phyloP scores from a whole-genome alignment of 2,329 filamentous ascomycete genomes.

The Colletotrichum karsti region DNA sequence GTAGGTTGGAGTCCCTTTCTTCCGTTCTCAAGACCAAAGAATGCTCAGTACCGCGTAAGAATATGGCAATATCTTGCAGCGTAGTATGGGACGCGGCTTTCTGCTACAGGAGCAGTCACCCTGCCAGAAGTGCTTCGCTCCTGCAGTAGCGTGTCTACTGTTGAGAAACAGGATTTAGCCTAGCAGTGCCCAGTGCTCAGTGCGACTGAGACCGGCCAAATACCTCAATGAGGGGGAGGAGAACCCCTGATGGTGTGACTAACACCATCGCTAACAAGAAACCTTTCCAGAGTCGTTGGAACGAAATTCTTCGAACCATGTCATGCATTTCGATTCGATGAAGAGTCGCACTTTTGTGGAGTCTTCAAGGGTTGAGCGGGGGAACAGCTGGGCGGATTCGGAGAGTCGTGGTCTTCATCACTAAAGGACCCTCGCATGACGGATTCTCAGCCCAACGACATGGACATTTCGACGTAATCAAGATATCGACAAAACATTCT shows the following conservation, averaged over 20 bases:
- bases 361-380: not conserved
- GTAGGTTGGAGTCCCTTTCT: no score
- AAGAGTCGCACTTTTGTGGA: not conserved
- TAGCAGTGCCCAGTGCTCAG: not conserved
- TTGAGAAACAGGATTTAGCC: not conserved
- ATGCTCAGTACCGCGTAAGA: no score
- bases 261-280: not conserved
- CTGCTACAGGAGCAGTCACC: not conserved
- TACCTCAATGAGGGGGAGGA: not conserved
- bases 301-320: not conserved
- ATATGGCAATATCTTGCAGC: no score
- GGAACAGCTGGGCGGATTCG: not conserved
- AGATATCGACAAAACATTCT: no score
- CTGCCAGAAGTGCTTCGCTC: not conserved
- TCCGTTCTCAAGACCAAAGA: no score
- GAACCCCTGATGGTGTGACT: not conserved
- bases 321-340: not conserved
- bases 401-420: not conserved
- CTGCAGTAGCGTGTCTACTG: not conserved
- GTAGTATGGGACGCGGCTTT: no score
- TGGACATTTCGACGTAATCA: not conserved
- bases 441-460: not conserved
- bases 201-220: not conserved
- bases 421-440: no score
- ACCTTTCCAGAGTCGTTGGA: not conserved